Evolutionary conservation across 805 yeast genomes (phyloP).

Genomic region (Metschnikowia cerradonensis): DNA sequence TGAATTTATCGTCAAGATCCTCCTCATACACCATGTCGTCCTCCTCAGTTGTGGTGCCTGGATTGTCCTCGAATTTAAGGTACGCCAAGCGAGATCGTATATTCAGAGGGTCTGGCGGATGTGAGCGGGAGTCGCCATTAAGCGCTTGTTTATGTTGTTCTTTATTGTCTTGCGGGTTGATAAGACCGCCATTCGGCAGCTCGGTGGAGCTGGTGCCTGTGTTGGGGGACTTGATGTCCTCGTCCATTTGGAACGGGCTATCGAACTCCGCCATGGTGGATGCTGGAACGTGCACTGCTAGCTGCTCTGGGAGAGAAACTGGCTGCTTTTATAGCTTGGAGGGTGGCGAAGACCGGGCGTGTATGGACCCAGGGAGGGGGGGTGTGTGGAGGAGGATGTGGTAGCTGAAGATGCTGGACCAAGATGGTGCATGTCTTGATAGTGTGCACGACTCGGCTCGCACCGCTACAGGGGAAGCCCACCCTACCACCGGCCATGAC

Average conservation of each 20-base stretch:
- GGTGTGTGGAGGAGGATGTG: neutral
- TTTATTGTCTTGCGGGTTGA: neutral
- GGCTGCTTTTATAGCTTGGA: neutral
- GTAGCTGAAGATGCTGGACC: neutral
- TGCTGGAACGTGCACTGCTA: neutral
- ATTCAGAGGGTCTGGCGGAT: constrained; percentile 6
- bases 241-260: constrained; percentile 45
- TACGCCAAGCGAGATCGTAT: constrained; percentile 33
- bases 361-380: neutral
- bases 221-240: constrained; percentile 24
- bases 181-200: neutral
- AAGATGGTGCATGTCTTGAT: neutral
- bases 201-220: neutral
- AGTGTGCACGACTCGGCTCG: constrained; percentile 1
- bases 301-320: neutral
- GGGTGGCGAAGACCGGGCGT: neutral
- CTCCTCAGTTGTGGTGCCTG: constrained; percentile 29
- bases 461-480: neutral
- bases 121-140: neutral
- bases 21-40: constrained; percentile 31
- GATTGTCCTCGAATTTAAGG: constrained; percentile 24
- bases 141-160: neutral
- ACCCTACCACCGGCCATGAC: too few relatives aligned
- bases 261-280: constrained; percentile 29
- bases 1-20: constrained; percentile 40